Evolutionary conservation across 176 grass and related monocot genomes (phyloP).

Genomic region (Oryza officinalis): DNA sequence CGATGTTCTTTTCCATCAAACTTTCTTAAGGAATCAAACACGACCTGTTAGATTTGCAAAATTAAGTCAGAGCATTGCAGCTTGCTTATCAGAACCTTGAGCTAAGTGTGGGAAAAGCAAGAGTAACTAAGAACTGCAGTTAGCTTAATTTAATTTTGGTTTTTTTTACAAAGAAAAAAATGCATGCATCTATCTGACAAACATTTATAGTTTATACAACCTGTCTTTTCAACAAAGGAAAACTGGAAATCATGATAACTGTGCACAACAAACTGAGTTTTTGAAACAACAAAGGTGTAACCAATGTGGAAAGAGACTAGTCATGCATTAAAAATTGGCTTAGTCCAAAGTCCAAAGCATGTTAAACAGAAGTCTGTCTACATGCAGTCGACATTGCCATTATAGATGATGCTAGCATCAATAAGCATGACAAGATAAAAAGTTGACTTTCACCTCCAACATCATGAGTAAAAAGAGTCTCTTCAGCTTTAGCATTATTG

Average conservation of each 20-base stretch:
- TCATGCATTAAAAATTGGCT: slow-evolving; percentile 7
- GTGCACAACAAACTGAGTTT: slow-evolving; percentile 14
- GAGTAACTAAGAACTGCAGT: slow-evolving; percentile 15
- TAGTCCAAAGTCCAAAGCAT: slow-evolving; percentile 7
- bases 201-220: not conserved
- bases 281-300: not conserved
- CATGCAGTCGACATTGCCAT: slow-evolving; percentile 10
- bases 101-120: slow-evolving; percentile 19
- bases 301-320: slow-evolving; percentile 11
- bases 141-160: slow-evolving; percentile 14
- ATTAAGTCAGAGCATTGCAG: slow-evolving; percentile 16
- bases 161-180: not conserved
- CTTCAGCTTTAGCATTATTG: not conserved
- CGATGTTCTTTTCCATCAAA: slow-evolving; percentile 97
- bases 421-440: slow-evolving; percentile 19
- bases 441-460: not conserved
- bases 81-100: slow-evolving; percentile 22
- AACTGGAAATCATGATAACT: slow-evolving; percentile 19
- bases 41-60: slow-evolving; percentile 69
- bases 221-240: slow-evolving; percentile 20
- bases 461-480: not conserved
- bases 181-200: not conserved
- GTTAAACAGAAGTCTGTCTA: not conserved
- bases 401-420: slow-evolving; percentile 8
- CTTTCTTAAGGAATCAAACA: slow-evolving; percentile 93